Evolutionary conservation across 2,329 filamentous ascomycete species (phyloP).

Genomic region (Epichloe gansuensis): DNA sequence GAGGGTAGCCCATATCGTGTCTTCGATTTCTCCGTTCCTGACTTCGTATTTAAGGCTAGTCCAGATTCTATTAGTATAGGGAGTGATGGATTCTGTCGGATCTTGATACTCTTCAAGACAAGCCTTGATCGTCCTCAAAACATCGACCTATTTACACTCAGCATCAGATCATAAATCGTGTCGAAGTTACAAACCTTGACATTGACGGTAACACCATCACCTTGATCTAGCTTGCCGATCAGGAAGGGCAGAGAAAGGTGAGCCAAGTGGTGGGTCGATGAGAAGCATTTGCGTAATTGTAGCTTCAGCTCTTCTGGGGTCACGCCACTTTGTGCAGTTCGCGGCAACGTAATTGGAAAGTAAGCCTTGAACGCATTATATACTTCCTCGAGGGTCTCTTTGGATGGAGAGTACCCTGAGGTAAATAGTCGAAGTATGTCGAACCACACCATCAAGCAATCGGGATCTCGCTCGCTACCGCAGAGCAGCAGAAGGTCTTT

Average conservation of each 20-base stretch:
- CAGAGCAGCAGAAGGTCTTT: slow-evolving; percentile 37
- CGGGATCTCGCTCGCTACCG: slow-evolving; percentile 41
- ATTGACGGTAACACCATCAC: slow-evolving; percentile 42
- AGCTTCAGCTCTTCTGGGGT: slow-evolving; percentile 44
- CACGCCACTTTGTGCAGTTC: slow-evolving; percentile 37
- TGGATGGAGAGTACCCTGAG: slow-evolving; percentile 29
- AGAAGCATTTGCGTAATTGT: slow-evolving; percentile 40
- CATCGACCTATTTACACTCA: slow-evolving; percentile 31
- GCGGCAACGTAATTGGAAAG: slow-evolving; percentile 44
- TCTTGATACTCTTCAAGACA: slow-evolving; percentile 38
- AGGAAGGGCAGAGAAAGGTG: slow-evolving; percentile 38
- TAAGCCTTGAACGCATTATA: slow-evolving; percentile 46
- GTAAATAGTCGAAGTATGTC: slow-evolving; percentile 33
- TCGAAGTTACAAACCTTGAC: slow-evolving; percentile 32
- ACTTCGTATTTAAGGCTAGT: slow-evolving; percentile 50
- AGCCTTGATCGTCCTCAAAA: slow-evolving; percentile 40
- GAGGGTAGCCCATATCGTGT: slow-evolving; percentile 42
- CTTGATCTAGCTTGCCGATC: slow-evolving; percentile 44
- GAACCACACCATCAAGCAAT: slow-evolving; percentile 46
- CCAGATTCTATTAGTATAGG: slow-evolving; percentile 41
- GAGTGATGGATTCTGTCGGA: slow-evolving; percentile 32
- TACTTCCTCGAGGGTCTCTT: slow-evolving; percentile 34
- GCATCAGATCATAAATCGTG: not conserved
- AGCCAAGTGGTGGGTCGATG: slow-evolving; percentile 34
- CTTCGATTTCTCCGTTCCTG: slow-evolving; percentile 45